phyloP scores from a whole-genome alignment of 345 rosid species.

The Ceriops tagal region DNA sequence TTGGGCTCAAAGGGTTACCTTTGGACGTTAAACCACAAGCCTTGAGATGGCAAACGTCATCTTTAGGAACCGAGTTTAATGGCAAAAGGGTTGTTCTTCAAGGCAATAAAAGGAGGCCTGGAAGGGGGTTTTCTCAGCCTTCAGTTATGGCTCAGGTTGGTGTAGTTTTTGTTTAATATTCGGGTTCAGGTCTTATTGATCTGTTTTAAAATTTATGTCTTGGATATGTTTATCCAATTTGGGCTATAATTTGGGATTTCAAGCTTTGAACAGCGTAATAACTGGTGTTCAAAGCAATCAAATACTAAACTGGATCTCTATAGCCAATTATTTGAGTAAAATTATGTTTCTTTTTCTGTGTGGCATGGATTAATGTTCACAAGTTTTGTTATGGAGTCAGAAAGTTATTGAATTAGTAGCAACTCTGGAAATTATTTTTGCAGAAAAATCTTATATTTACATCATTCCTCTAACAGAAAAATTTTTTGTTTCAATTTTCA shows the following conservation, averaged over 20 bases:
- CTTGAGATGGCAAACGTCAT: slow-evolving; percentile 21
- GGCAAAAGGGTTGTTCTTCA: slow-evolving; percentile 42
- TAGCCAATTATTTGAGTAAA: background rate
- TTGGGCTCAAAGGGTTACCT: slow-evolving; percentile 33
- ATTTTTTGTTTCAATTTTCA: background rate
- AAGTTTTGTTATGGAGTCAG: background rate
- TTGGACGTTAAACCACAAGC: slow-evolving; percentile 33
- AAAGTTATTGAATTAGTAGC: background rate
- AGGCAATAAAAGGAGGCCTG: slow-evolving; percentile 27
- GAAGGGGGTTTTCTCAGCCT: slow-evolving; percentile 23
- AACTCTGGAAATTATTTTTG: background rate
- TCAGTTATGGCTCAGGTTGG: slow-evolving; percentile 59
- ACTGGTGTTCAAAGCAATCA: background rate
- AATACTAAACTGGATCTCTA: background rate
- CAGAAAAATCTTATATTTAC: background rate
- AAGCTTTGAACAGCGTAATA: background rate
- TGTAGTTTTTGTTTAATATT: background rate
- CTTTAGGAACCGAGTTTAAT: slow-evolving; percentile 27
- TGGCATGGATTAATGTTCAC: background rate
- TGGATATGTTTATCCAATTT: no score
- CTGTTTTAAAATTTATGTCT: background rate
- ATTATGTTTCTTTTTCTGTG: background rate
- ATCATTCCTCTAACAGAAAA: background rate
- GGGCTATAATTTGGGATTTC: background rate
- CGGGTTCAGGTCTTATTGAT: no score